These are phyloP conservation scores for Aureobasidium subglaciale DNA, from an alignment of 2,329 filamentous ascomycete species.

Conservation along the genomic window DNA sequence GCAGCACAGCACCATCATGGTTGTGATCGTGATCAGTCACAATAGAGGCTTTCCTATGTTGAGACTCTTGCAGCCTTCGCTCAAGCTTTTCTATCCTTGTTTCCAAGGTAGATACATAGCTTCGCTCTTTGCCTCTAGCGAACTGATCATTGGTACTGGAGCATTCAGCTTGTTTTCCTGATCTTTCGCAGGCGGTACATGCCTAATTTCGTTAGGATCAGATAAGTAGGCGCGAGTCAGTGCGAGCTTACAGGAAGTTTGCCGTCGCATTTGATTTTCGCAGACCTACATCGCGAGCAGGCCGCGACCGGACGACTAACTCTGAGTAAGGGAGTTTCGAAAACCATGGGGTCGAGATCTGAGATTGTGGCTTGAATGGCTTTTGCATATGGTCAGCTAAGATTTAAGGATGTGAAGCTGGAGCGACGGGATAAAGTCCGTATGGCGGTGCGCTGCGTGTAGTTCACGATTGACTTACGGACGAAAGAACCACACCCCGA, in stretches of 20 bases:
- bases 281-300: conserved; percentile 75
- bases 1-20: not conserved
- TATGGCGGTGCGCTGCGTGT: not conserved
- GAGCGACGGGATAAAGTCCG: not conserved
- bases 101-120: conserved; percentile 94
- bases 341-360: conserved; percentile 33
- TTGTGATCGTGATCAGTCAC: conserved; percentile 54
- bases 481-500: not conserved
- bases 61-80: conserved; percentile 58
- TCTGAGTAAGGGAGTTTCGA: conserved; percentile 55
- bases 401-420: not conserved
- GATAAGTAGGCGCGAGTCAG: not conserved
- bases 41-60: conserved; percentile 65
- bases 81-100: conserved; percentile 83
- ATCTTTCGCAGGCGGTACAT: conserved; percentile 91
- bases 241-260: conserved; percentile 58
- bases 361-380: conserved; percentile 6
- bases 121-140: conserved; percentile 88
- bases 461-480: not conserved
- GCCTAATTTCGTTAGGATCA: conserved; percentile 37
- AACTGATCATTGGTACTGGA: conserved; percentile 95
- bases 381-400: not conserved
- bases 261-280: conserved; percentile 97
- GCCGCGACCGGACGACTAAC: conserved; percentile 75
- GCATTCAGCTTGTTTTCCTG: conserved; percentile 77